Evolutionary conservation across 805 yeast species (phyloP).

Genomic region (Wickerhamiella kurtzmanii): DNA sequence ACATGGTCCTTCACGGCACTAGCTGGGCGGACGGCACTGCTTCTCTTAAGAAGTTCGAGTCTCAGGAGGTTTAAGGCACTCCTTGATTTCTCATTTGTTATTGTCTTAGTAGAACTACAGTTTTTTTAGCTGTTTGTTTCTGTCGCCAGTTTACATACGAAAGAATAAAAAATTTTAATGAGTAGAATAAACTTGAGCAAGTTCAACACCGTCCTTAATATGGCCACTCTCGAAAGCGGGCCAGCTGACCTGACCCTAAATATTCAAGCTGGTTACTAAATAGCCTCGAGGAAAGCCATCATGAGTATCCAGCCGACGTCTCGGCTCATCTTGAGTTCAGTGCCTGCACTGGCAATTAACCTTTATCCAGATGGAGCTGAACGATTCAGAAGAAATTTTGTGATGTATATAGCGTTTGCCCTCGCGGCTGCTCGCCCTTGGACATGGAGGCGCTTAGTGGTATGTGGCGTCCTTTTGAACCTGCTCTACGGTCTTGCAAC

Average conservation of each 20-base stretch:
- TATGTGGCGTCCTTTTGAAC: background rate
- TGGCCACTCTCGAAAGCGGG: no score
- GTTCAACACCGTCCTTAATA: no score
- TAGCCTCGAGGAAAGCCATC: no score
- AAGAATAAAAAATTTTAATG: no score
- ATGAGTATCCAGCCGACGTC: background rate
- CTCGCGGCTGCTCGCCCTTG: background rate
- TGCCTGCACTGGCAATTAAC: background rate
- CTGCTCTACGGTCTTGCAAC: slow-evolving; percentile 1
- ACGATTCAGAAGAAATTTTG: background rate
- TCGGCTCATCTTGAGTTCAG: background rate
- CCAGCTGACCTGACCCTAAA: no score
- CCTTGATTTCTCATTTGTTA: no score
- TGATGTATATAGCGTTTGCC: background rate
- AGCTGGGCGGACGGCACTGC: slow-evolving; percentile 82
- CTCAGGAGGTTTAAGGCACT: slow-evolving; percentile 45
- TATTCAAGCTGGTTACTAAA: background rate
- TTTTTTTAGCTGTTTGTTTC: background rate
- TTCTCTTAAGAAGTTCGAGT: slow-evolving; percentile 55
- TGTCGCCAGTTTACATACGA: no score
- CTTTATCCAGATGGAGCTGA: background rate
- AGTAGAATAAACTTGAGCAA: no score
- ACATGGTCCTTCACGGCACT: slow-evolving; percentile 57
- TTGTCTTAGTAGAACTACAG: background rate
- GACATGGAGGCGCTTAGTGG: background rate